Base-by-base conservation (phyloP, 139 green algal genomes). In the Closterium sp. region DNA sequence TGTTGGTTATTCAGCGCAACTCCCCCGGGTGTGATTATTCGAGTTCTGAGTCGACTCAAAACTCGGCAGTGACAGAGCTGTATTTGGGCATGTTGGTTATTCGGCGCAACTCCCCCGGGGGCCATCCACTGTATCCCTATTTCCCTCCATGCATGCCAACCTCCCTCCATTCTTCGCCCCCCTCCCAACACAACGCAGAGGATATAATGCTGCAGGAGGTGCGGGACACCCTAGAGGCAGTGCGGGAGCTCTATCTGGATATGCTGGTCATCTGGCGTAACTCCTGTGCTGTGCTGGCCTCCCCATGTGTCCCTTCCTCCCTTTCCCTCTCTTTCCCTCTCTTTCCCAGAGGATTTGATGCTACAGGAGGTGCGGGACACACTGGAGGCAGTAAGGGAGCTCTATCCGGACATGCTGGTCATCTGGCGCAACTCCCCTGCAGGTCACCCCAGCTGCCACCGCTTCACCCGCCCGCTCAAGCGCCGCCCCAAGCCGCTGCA, bases 351-450 rank as follows among this genome's bases (percentile, higher is more conserved):
- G 79, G 79, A 30, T 7, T 7, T 86, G 13, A 86, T 86, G 79
- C 17, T 86, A 28, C 79, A 86, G 9, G 79, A 86, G 24, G 24
- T 86, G 79, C 24, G 79, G 17, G 27, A n/a, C 24, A 86, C 79
- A 6, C 79, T 86, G 79, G 27, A n/a, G 79, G 79, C 79, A 86
- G 79, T 86, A 9, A 6, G 79, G 2, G 79, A 86, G 79, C 79
- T 86, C 5, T 86, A 86, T 28, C 79, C 79, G 11, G 79, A 86
- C 79, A 86, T 86, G 79, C 79, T 86, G 24, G 79, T 86, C 24
- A 89, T 92, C 34, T 92, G 89, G 89, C 84, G 89, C 31, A 92
- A 92, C 89, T 89, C 38, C 21, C 70, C 89, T 34, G 89, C 70
- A 5, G 89, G 89, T 19, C 89, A 92, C 34, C 89, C 89, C 22